phyloP scores from a whole-genome alignment of 228 moss, liverwort and hornwort species.

The Sphagnum magellanicum region DNA sequence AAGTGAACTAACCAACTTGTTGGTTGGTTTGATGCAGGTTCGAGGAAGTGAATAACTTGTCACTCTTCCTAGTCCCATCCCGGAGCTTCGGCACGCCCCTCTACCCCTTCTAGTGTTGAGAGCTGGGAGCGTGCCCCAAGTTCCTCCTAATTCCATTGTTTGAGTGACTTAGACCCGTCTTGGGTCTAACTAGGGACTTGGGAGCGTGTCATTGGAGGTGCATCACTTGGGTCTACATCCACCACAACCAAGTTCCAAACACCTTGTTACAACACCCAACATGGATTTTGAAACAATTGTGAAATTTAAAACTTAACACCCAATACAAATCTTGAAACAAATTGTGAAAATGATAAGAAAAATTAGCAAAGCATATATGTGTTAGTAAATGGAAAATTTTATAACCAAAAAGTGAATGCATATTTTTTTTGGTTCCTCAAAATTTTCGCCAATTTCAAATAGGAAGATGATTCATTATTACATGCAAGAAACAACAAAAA shows the following conservation, averaged over 20 bases:
- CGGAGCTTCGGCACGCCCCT: too few species aligned
- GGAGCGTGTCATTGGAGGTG: too few species aligned
- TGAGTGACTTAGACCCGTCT: too few species aligned
- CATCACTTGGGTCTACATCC: slow-evolving; percentile 2
- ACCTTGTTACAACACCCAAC: not conserved
- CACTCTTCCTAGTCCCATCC: too few species aligned
- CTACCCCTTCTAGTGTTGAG: too few species aligned
- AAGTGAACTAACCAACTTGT: too few species aligned
- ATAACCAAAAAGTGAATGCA: not conserved
- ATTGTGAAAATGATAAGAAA: not conserved
- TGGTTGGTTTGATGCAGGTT: too few species aligned
- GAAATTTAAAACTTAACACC: not conserved
- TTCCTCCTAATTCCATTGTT: too few species aligned
- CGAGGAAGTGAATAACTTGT: too few species aligned
- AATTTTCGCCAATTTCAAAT: not conserved
- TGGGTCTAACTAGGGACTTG: too few species aligned
- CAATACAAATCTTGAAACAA: not conserved
- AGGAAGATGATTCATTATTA: slow-evolving; percentile 15
- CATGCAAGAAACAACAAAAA: slow-evolving; percentile 53
- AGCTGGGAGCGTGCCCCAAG: too few species aligned
- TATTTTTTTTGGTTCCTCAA: not conserved
- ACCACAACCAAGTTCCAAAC: not conserved
- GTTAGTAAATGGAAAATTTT: not conserved
- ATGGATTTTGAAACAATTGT: not conserved
- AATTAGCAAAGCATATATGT: not conserved